Conservation (phyloP, 2,329 filamentous ascomycete species). For the Trematosphaeria pertusa region DNA sequence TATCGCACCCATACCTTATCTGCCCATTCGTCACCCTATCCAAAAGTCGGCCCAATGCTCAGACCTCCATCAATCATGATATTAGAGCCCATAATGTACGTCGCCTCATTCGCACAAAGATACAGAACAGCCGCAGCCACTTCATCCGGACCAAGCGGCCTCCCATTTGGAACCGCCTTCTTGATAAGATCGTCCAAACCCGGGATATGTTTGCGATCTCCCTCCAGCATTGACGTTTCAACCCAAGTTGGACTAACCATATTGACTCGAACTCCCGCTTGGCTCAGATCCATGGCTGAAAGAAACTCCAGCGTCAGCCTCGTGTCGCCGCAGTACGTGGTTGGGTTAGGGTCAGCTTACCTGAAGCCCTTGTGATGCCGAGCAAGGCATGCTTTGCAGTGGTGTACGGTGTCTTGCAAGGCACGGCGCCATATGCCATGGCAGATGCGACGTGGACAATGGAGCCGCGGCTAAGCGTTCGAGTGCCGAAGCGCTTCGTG, state of each 20-base stretch:
- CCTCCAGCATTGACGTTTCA: conserved; percentile 8
- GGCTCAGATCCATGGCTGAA: conserved; percentile 19
- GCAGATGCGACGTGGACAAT: conserved; percentile 22
- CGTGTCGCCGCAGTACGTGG: neutral
- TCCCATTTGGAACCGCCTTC: conserved; percentile 1
- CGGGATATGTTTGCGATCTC: conserved; percentile 1
- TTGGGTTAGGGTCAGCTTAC: conserved; percentile 8
- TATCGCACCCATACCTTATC: too few relatives aligned
- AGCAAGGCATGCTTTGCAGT: conserved; percentile 39
- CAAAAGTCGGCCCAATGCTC: too few relatives aligned
- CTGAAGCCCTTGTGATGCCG: conserved; percentile 34
- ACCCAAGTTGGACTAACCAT: conserved; percentile 11
- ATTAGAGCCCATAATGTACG: conserved; percentile 8
- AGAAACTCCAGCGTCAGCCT: neutral
- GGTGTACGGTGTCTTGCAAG: conserved; percentile 24
- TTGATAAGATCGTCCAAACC: conserved; percentile 6
- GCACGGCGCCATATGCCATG: conserved; percentile 11
- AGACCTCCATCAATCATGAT: conserved; percentile 13
- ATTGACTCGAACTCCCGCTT: conserved; percentile 11
- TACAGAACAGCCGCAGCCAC: conserved; percentile 9
- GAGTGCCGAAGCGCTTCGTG: conserved; percentile 2
- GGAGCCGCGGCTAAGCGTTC: conserved; percentile 8
- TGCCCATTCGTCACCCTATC: too few relatives aligned
- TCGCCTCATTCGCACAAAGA: conserved; percentile 7
- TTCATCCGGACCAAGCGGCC: conserved; percentile 8